A percentile compares a stretch with the other conserved stretches of the same genome.
Evolutionary conservation across 352 stramenopile genomes (phyloP).

Genomic region (Phytophthora nicotianae): DNA sequence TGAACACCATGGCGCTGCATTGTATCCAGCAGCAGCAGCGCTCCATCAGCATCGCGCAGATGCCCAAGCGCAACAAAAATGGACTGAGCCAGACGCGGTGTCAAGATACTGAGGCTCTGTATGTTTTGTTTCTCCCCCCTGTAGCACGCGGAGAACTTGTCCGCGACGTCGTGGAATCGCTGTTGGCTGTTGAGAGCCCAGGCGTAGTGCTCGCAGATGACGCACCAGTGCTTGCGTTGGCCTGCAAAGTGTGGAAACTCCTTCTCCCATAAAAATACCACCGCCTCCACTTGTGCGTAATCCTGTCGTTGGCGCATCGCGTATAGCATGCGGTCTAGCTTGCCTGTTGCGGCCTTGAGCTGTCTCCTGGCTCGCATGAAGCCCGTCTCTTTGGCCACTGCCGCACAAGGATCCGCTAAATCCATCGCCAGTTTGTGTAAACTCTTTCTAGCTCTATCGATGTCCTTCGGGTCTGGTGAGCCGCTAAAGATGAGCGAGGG

Average conservation of each 20-base stretch:
- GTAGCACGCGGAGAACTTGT: conserved; percentile 42
- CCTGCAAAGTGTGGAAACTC: conserved; percentile 56
- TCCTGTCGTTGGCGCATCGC: conserved; percentile 37
- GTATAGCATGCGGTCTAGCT: conserved; percentile 54
- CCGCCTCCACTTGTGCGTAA: conserved; percentile 53
- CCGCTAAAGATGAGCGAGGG: conserved; percentile 15
- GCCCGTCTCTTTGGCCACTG: conserved; percentile 28
- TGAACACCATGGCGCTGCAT: conserved; percentile 37
- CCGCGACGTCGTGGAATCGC: conserved; percentile 60
- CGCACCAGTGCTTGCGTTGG: conserved; percentile 44
- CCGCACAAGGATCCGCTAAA: conserved; percentile 24
- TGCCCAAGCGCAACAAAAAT: conserved; percentile 62
- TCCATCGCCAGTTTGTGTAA: conserved; percentile 28
- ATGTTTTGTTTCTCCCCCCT: not conserved
- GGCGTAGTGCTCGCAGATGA: conserved; percentile 64
- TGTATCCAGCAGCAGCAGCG: conserved; percentile 42
- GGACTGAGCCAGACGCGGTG: conserved; percentile 46
- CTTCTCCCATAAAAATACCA: conserved; percentile 54
- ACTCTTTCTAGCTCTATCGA: conserved; percentile 22
- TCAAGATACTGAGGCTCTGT: conserved; percentile 34
- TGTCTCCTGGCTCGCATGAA: conserved; percentile 46
- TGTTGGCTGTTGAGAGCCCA: conserved; percentile 53
- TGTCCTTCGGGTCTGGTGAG: conserved; percentile 9
- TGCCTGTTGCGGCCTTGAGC: conserved; percentile 55
- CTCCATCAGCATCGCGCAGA: conserved; percentile 36